Evolutionary conservation across 306 rosid species (phyloP).

Genomic region (Dryas octopetala): DNA sequence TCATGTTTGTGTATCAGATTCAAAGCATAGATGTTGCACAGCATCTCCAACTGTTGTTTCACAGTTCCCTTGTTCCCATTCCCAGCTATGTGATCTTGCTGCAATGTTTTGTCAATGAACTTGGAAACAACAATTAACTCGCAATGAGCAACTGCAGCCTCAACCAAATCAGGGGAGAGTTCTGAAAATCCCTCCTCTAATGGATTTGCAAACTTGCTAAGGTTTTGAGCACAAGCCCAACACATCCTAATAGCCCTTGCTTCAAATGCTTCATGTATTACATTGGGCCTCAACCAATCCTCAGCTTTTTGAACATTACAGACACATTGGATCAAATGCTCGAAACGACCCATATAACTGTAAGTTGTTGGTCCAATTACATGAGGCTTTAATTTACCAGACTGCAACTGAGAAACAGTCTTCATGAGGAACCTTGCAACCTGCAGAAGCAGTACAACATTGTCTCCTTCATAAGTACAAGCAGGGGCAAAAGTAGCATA

Average conservation of each 20-base stretch:
- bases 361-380: slow-evolving; percentile 65
- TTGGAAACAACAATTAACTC: slow-evolving; percentile 84
- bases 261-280: slow-evolving; percentile 70
- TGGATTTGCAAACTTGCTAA: slow-evolving; percentile 56
- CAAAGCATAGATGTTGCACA: slow-evolving; percentile 71
- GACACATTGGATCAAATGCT: slow-evolving; percentile 54
- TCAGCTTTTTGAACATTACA: slow-evolving; percentile 63
- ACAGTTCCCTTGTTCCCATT: slow-evolving; percentile 44
- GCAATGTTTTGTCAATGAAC: slow-evolving; percentile 70
- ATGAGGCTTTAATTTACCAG: slow-evolving; percentile 59
- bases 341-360: slow-evolving; percentile 44
- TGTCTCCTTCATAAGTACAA: slow-evolving; percentile 94
- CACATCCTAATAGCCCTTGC: slow-evolving; percentile 81
- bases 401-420: slow-evolving; percentile 63
- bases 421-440: slow-evolving; percentile 89
- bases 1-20: slow-evolving; percentile 65
- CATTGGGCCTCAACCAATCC: slow-evolving; percentile 76
- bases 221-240: slow-evolving; percentile 63
- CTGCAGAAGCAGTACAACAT: slow-evolving; percentile 81
- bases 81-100: slow-evolving; percentile 64
- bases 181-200: slow-evolving; percentile 84
- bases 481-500: slow-evolving; percentile 88
- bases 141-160: slow-evolving; percentile 85
- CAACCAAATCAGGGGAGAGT: slow-evolving; percentile 65
- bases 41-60: slow-evolving; percentile 62